phyloP scores from a whole-genome alignment of 1,284 basidiomycete species.

The Malassezia restricta region DNA sequence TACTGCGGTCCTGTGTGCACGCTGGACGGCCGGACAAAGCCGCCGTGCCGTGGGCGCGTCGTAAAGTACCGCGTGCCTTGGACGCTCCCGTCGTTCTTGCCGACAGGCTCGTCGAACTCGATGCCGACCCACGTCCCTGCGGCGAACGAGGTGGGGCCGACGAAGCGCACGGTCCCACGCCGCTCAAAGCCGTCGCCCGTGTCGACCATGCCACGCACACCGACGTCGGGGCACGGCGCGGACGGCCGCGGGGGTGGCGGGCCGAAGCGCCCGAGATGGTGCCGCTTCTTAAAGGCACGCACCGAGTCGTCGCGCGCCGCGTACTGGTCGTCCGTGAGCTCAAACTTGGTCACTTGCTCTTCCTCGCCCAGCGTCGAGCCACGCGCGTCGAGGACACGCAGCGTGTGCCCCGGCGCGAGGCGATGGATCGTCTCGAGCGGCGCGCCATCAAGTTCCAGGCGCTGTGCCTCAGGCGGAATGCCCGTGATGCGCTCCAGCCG shows the following conservation, averaged over 20 bases:
- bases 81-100: conserved; percentile 90
- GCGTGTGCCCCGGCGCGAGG: background rate
- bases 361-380: background rate
- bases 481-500: conserved; percentile 9
- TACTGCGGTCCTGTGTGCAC: conserved; percentile 67
- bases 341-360: conserved; percentile 9
- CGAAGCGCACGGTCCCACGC: conserved; percentile 70
- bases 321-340: conserved; percentile 13
- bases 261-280: conserved; percentile 79
- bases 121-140: conserved; percentile 68
- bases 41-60: conserved; percentile 64
- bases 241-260: conserved; percentile 35
- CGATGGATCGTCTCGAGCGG: background rate
- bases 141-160: conserved; percentile 68
- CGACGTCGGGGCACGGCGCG: conserved; percentile 50
- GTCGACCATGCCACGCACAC: conserved; percentile 71
- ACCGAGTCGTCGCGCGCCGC: conserved; percentile 58
- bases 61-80: conserved; percentile 74
- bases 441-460: conserved; percentile 1
- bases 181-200: conserved; percentile 51
- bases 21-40: conserved; percentile 74
- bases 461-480: conserved; percentile 6
- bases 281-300: conserved; percentile 71
- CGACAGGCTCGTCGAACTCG: conserved; percentile 89
- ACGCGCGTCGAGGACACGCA: conserved; percentile 3